Conservation (phyloP, 2,329 filamentous ascomycete species). For the Tympanopsis confertula region DNA sequence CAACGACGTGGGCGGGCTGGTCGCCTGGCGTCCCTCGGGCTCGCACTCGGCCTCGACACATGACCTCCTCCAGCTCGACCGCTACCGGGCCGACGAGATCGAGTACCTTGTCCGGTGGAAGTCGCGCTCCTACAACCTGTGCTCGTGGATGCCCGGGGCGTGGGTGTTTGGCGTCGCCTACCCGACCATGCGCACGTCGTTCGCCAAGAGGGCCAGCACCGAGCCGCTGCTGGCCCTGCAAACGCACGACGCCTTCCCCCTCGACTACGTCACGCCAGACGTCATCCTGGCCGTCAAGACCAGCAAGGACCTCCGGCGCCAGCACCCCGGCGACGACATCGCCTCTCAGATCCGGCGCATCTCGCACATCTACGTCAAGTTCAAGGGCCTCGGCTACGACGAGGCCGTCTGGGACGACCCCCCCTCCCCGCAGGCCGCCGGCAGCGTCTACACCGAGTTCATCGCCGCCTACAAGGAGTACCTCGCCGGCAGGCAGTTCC, state of each 20-base stretch:
- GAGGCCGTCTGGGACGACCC: constrained; percentile 83
- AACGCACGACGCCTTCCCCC: constrained; percentile 69
- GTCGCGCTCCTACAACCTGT: constrained; percentile 66
- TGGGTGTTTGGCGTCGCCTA: constrained; percentile 72
- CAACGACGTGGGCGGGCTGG: constrained; percentile 60
- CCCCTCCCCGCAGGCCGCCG: constrained; percentile 48
- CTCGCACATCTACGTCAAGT: constrained; percentile 71
- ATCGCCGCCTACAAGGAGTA: constrained; percentile 76
- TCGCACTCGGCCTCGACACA: constrained; percentile 40
- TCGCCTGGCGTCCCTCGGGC: constrained; percentile 74
- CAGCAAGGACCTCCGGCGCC: constrained; percentile 28
- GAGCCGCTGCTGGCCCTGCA: constrained; percentile 52
- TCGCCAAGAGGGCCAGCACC: constrained; percentile 57
- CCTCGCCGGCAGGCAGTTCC: constrained; percentile 65
- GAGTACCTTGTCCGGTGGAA: constrained; percentile 92
- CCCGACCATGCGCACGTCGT: constrained; percentile 59
- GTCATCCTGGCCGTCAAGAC: constrained; percentile 78
- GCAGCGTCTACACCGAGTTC: constrained; percentile 66
- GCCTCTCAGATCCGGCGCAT: constrained; percentile 62
- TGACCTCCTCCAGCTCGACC: constrained; percentile 39
- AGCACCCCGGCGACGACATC: constrained; percentile 45
- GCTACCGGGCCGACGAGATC: constrained; percentile 56
- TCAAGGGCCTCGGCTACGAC: constrained; percentile 82
- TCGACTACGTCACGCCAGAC: constrained; percentile 75
- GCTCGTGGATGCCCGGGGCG: constrained; percentile 74